Conservation (phyloP, 2,329 filamentous ascomycete species). For the Zarea fungicola region DNA sequence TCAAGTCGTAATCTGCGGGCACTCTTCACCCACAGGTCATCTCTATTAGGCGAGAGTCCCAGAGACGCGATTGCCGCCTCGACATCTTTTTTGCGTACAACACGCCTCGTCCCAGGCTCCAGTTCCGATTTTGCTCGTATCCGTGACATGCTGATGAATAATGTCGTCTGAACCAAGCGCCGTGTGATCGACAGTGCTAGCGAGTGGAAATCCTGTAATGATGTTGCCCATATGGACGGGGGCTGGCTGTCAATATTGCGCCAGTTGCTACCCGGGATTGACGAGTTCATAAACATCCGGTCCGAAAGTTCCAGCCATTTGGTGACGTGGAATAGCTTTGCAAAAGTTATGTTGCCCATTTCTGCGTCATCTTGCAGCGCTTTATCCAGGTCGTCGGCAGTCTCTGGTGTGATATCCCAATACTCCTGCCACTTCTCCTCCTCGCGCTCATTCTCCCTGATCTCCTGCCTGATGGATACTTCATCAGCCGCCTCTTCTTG, state of each 20-base stretch:
- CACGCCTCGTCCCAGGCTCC: constrained; percentile 22
- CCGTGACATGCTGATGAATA: constrained; percentile 67
- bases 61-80: constrained; percentile 44
- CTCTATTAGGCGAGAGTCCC: constrained; percentile 33
- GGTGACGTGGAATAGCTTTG: constrained; percentile 52
- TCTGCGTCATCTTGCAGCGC: constrained; percentile 17
- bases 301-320: constrained; percentile 61
- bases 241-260: constrained; percentile 50
- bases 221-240: constrained; percentile 69
- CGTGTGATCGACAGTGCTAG: constrained; percentile 63
- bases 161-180: constrained; percentile 61
- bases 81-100: constrained; percentile 42
- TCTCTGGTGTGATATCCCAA: constrained; percentile 57
- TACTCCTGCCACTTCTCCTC: constrained; percentile 52
- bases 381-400: constrained; percentile 28
- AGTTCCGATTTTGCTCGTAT: constrained; percentile 46
- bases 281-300: constrained; percentile 70
- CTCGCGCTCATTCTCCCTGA: constrained; percentile 56
- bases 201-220: constrained; percentile 70
- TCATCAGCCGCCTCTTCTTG: constrained; percentile 66
- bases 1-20: constrained; percentile 46
- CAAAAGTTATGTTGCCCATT: constrained; percentile 39
- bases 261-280: constrained; percentile 63
- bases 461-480: constrained; percentile 59
- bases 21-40: constrained; percentile 42